These are phyloP conservation scores for Pleurotus pulmonarius DNA, from an alignment of 768 basidiomycete species.

Conservation along the genomic window DNA sequence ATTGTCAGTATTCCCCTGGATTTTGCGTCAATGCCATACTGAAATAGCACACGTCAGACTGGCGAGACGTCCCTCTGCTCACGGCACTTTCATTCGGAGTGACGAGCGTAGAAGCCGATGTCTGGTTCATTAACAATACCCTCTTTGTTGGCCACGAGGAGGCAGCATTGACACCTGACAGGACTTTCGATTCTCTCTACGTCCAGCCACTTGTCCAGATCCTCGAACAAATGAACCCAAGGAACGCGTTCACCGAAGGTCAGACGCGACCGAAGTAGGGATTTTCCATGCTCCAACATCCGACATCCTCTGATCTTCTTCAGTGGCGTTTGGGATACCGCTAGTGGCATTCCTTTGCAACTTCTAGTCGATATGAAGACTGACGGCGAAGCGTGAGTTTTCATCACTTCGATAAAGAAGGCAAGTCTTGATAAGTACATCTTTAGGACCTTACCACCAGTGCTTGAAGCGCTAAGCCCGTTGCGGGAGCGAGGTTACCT, in stretches of 20 bases:
- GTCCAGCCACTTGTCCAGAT: slow-evolving; percentile 41
- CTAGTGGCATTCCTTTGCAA: slow-evolving; percentile 36
- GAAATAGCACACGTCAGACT: slow-evolving; percentile 24
- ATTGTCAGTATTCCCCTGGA: slow-evolving; percentile 33
- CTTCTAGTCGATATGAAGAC: slow-evolving; percentile 53
- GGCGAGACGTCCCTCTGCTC: slow-evolving; percentile 48
- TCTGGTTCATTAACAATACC: slow-evolving; percentile 41
- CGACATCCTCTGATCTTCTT: not conserved
- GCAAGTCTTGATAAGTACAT: slow-evolving; percentile 2
- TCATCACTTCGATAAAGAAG: not conserved
- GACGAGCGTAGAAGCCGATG: slow-evolving; percentile 51
- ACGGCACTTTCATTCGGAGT: slow-evolving; percentile 47
- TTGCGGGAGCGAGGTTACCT: slow-evolving; percentile 40
- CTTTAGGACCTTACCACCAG: slow-evolving; percentile 37
- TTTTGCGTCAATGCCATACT: not conserved
- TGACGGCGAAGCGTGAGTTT: slow-evolving; percentile 38
- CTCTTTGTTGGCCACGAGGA: slow-evolving; percentile 42
- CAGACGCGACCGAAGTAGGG: slow-evolving; percentile 37
- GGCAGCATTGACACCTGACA: slow-evolving; percentile 34
- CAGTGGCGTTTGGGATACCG: slow-evolving; percentile 51
- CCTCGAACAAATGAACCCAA: slow-evolving; percentile 37
- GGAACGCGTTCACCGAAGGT: slow-evolving; percentile 35
- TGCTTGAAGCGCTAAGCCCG: slow-evolving; percentile 41
- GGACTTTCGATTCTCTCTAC: slow-evolving; percentile 46
- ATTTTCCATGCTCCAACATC: too few relatives aligned